Evolutionary conservation across 768 basidiomycete genomes (phyloP).

Genomic region (Holtermanniella nyarrowii): DNA sequence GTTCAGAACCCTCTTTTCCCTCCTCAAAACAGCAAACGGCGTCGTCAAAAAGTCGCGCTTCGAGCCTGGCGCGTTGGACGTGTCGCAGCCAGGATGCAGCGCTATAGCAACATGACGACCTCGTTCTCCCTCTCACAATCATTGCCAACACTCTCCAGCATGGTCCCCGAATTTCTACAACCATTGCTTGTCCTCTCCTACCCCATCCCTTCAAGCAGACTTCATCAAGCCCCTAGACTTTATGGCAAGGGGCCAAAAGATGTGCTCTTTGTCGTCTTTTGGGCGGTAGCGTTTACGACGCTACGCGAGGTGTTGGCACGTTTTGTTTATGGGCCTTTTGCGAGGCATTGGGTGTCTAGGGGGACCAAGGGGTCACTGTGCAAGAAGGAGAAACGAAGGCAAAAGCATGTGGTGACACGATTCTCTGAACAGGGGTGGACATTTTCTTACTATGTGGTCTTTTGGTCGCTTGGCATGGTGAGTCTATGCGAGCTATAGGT

Average conservation of each 20-base stretch:
- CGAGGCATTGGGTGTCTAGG: constrained; percentile 56
- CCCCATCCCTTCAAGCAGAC: constrained; percentile 6
- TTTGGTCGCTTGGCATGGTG: constrained; percentile 72
- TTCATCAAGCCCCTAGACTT: constrained; percentile 42
- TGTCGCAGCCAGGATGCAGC: background rate
- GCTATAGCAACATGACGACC: constrained; percentile 13
- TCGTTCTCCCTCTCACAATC: constrained; percentile 6
- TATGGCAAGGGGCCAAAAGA: constrained; percentile 65
- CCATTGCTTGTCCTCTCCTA: constrained; percentile 26
- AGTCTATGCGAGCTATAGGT: constrained; percentile 41
- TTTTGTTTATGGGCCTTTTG: constrained; percentile 67
- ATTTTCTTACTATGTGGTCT: constrained; percentile 63
- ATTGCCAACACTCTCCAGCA: background rate
- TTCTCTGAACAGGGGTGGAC: constrained; percentile 97
- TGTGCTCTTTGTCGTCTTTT: constrained; percentile 65
- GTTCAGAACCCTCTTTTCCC: background rate
- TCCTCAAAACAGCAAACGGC: no score
- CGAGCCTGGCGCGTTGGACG: no score
- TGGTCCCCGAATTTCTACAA: constrained; percentile 19
- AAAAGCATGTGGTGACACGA: constrained; percentile 64
- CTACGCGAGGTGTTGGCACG: constrained; percentile 69
- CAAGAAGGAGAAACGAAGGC: constrained; percentile 50
- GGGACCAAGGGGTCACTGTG: constrained; percentile 14
- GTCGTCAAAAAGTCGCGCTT: background rate
- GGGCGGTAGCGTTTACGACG: constrained; percentile 76